Evolutionary conservation across 345 rosid genomes (phyloP), one percentile per base, ranked within the genome.

Genomic region (Iberis pinnata): DNA sequence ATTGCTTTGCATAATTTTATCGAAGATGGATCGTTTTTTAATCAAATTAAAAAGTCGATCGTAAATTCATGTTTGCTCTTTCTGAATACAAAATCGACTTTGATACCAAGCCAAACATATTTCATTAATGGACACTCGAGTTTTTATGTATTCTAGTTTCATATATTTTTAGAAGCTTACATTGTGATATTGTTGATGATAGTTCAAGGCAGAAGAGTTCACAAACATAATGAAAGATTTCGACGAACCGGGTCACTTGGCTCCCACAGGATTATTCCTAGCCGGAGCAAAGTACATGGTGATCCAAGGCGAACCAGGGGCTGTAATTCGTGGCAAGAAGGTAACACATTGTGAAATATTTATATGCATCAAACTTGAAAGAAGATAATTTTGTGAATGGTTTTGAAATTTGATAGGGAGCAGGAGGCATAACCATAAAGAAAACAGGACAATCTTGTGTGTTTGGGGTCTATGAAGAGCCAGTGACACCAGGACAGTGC

Each of bases 401-500:
- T n/a, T 32, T 32, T 32, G 37, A 9, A 9, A 11, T 32, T 27
- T 5, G 32, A 9, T 32, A 80, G 86, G 84, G 89, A 60, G 69
- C 95, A 0, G 89, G 89, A 61, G 95, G 95, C 1, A 41, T 78
- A 50, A 85, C 95, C 8, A 70, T 85, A 43, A 85, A 78, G 80
- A 85, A 82, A 68, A 85, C 95, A 3, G 83, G 80, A 8, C 95
- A 82, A 43, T 87, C 95, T 40, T 78, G 84, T 27, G 74, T 85
- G 16, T 75, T 80, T 20, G 87, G 95, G 1, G 15, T 85, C 53
- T 85, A 85, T 22, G 89, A 85, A 46, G 89, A 85, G 38, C 87
- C 95, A 2, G 89, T 85, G 57, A 78, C 89, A 60, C 89, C 89
- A 19, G 89, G 89, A 33, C 89, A 85, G 26, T 82, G 95, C 89